Conservation (phyloP, 2,329 filamentous ascomycete genomes). For the Nectriaceae sp. region DNA sequence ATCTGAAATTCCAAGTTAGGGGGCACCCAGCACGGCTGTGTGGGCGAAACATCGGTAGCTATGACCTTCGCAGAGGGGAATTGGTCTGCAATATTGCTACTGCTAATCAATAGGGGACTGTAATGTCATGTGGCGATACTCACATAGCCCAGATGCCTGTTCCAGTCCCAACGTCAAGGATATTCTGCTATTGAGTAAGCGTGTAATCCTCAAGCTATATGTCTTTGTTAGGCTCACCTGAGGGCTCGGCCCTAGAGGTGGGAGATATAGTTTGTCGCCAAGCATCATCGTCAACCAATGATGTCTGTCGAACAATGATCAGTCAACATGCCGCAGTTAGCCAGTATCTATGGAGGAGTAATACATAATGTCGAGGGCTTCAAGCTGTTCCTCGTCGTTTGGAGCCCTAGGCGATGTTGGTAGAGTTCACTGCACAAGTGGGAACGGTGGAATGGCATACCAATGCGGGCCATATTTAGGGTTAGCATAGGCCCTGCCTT, state of each 20-base stretch:
- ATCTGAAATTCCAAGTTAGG: conserved; percentile 41
- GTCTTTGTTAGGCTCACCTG: conserved; percentile 6
- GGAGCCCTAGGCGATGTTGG: conserved; percentile 12
- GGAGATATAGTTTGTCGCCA: conserved; percentile 19
- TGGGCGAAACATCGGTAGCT: conserved; percentile 23
- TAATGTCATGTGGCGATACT: not conserved
- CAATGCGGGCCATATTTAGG: conserved; percentile 28
- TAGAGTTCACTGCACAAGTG: not conserved
- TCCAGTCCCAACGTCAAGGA: conserved; percentile 23
- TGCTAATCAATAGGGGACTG: not conserved
- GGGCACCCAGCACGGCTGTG: conserved; percentile 26
- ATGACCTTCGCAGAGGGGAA: conserved; percentile 22
- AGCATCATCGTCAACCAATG: conserved; percentile 26
- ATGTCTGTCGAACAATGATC: conserved; percentile 4
- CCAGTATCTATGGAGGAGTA: not conserved
- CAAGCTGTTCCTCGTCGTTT: conserved; percentile 24
- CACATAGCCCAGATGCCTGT: conserved; percentile 29
- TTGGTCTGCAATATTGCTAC: conserved; percentile 21
- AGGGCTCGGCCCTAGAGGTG: conserved; percentile 16
- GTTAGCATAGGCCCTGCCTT: conserved; percentile 23
- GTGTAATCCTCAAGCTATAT: not conserved
- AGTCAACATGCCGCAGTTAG: not conserved
- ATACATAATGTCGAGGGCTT: conserved; percentile 27
- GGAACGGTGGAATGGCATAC: not conserved
- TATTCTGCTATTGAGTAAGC: conserved; percentile 6